Base-by-base conservation (phyloP, 2,329 filamentous ascomycete species). In the Fusarium armeniacum region DNA sequence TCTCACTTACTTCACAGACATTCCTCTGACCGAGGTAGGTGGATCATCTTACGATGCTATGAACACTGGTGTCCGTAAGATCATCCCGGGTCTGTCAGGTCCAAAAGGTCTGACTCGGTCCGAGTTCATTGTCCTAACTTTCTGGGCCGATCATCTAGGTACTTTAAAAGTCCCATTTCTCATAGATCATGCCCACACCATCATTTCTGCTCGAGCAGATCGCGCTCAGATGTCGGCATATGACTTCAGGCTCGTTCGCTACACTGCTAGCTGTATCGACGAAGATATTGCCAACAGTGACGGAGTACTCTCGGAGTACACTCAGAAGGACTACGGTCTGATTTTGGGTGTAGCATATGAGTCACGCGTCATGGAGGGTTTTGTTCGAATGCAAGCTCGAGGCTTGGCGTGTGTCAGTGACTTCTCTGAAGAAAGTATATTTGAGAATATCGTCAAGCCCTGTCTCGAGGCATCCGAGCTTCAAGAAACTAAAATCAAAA, bases 151-250 rank as follows among this genome's bases (percentile, higher is more conserved):
- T 2, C 10, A 51, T 3, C 20, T 60, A 1, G 6, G 26, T 5
- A 13, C 4, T 24, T 30, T 8, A 13, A 20, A 10, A 9, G 10
- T n/a, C 2, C 4, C 3, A 0, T 60, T 61, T 32, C 30, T 60
- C 2, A 15, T 4, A 1, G 10, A n/a, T 3, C 36, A 32, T 36
- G 20, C 55, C 0, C 10, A 15, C 4, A 26, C 35, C 4, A 61
- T 61, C 7, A 7, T 43, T 5, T 5, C 32, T 3, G n/a, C 30
- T 22, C 16, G 36, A 1, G 6, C 3, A 6, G 9, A 22, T 1
- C 8, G 8, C 0, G 36, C 36, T 1, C 13, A 16, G 1, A 18
- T 20, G 12, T 36, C 51, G 0, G 28, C 12, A 0, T 1, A 10
- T 15, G 55, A 52, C 5, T 15, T 36, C 1, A 20, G 11, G 4